Percentiles rank a stretch among this genome's conserved stretches.
Conservation (phyloP, 192 early-diverging fungal species). For the Dissophora globulifera region DNA sequence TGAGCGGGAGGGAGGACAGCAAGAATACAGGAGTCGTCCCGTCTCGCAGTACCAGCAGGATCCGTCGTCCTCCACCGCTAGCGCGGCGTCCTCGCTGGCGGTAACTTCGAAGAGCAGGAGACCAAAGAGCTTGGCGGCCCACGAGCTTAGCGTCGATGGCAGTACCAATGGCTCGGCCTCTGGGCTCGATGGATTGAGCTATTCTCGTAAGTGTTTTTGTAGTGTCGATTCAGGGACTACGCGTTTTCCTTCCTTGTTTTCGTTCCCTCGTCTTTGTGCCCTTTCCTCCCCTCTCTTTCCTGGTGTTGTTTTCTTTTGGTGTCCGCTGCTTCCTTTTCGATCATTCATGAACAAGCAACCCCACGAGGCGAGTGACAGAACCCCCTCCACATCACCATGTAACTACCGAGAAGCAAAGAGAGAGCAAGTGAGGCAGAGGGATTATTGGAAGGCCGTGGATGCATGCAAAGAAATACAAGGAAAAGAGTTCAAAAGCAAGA, state of each 20-base stretch:
- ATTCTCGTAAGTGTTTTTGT: constrained; percentile 32
- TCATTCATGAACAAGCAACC: too few relatives aligned
- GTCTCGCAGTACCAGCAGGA: constrained; percentile 33
- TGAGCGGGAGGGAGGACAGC: constrained; percentile 14
- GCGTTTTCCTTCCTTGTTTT: background rate
- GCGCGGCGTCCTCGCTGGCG: background rate
- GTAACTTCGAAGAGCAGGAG: constrained; percentile 31
- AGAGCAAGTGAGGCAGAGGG: too few relatives aligned
- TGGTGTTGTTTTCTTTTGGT: background rate
- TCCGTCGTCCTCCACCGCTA: constrained; percentile 1
- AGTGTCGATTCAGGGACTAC: background rate
- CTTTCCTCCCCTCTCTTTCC: too few relatives aligned
- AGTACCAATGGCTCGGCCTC: constrained; percentile 7
- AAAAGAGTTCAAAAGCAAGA: too few relatives aligned
- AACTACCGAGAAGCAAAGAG: too few relatives aligned
- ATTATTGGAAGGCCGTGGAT: too few relatives aligned
- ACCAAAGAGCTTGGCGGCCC: constrained; percentile 46
- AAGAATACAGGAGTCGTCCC: constrained; percentile 40
- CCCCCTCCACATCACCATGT: too few relatives aligned
- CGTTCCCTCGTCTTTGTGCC: too few relatives aligned
- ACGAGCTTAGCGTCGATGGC: constrained; percentile 25
- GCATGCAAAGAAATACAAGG: too few relatives aligned
- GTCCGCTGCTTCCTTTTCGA: background rate
- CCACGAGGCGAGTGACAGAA: too few relatives aligned
- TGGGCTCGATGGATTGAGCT: constrained; percentile 14